These are phyloP conservation scores for Colletotrichum sp. DNA, from an alignment of 2,329 filamentous ascomycete genomes.

Conservation along the genomic window DNA sequence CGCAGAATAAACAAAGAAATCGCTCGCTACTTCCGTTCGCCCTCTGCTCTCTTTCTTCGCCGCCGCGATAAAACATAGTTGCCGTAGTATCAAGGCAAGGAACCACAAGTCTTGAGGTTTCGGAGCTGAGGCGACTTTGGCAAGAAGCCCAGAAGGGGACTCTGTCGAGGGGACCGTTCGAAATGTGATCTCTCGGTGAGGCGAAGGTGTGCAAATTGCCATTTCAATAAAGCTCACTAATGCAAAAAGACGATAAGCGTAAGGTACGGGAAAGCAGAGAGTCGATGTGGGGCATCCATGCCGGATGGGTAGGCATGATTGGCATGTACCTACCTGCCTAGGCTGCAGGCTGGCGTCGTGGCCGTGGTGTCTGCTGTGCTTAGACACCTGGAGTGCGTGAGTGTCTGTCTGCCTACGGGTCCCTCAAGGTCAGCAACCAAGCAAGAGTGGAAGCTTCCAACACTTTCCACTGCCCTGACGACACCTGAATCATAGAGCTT, in stretches of 20 bases:
- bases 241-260: slow-evolving; percentile 10
- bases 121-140: background rate
- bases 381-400: background rate
- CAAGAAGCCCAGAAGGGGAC: background rate
- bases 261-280: slow-evolving; percentile 1
- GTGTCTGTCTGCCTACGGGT: slow-evolving; percentile 19
- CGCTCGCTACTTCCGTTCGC: background rate
- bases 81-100: background rate
- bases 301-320: background rate
- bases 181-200: background rate
- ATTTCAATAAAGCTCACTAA: slow-evolving; percentile 18
- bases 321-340: background rate
- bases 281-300: background rate
- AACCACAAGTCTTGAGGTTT: background rate
- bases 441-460: slow-evolving; percentile 24
- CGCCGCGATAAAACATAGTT: background rate
- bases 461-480: slow-evolving; percentile 19
- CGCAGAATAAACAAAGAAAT: slow-evolving; percentile 8
- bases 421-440: slow-evolving; percentile 14
- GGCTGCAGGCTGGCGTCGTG: background rate
- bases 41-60: background rate
- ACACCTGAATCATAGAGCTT: slow-evolving; percentile 22
- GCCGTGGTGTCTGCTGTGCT: background rate
- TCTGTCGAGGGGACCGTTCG: background rate
- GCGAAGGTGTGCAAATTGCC: background rate